A percentile compares a stretch with the other conserved stretches of the same genome.
These are phyloP conservation scores for Panaeolus papilionaceus DNA, from an alignment of 768 basidiomycete genomes.

Conservation along the genomic window DNA sequence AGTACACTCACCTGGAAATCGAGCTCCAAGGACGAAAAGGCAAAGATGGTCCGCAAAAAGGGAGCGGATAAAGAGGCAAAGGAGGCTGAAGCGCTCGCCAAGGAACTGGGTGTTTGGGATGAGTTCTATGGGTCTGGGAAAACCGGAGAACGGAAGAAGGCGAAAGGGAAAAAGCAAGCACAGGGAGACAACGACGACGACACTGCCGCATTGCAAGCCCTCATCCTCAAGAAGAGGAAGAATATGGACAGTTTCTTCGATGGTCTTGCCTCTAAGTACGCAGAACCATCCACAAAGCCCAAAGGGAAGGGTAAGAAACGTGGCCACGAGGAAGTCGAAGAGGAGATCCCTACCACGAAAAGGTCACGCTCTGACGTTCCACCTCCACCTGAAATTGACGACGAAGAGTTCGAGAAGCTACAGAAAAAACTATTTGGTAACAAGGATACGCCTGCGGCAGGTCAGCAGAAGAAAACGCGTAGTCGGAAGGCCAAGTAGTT, in stretches of 20 bases:
- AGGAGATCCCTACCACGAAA: constrained; percentile 55
- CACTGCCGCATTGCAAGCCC: constrained; percentile 73
- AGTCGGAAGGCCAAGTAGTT: constrained; percentile 43
- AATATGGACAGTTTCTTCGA: constrained; percentile 79
- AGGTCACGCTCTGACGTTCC: constrained; percentile 46
- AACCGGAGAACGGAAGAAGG: constrained; percentile 63
- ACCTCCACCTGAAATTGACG: constrained; percentile 63
- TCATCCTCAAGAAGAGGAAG: constrained; percentile 81
- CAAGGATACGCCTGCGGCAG: constrained; percentile 40
- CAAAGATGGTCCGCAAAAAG: constrained; percentile 74
- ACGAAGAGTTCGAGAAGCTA: constrained; percentile 66
- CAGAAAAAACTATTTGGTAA: constrained; percentile 62
- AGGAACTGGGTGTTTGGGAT: constrained; percentile 92
- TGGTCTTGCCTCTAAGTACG: constrained; percentile 75
- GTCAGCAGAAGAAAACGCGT: constrained; percentile 37
- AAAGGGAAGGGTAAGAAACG: constrained; percentile 66
- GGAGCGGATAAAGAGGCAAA: constrained; percentile 78
- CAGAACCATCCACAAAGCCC: constrained; percentile 47
- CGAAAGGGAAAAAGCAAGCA: constrained; percentile 52
- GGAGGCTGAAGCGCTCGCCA: constrained; percentile 86
- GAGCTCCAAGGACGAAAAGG: constrained; percentile 81
- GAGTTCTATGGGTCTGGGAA: constrained; percentile 88
- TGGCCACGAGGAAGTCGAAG: constrained; percentile 46
- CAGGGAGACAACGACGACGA: constrained; percentile 60
- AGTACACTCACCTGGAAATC: constrained; percentile 67